Evolutionary conservation across 108 stramenopile species (phyloP).

Genomic region (Cafeteria roenbergensis): DNA sequence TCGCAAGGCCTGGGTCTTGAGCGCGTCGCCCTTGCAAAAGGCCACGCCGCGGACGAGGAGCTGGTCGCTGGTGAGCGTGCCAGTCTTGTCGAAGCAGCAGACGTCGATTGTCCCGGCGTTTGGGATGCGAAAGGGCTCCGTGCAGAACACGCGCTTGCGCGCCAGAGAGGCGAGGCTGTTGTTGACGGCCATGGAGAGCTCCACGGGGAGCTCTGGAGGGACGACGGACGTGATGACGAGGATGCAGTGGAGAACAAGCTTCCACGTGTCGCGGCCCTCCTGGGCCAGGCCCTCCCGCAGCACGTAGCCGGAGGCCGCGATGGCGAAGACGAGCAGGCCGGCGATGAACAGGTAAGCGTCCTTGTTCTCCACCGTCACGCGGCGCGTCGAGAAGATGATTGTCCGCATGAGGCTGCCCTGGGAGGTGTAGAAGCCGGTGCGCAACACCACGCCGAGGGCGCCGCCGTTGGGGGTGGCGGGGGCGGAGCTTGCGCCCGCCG

Average conservation of each 20-base stretch:
- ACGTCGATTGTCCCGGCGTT: conserved; percentile 70
- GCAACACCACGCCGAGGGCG: conserved; percentile 62
- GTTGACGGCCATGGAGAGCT: conserved; percentile 80
- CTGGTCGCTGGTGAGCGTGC: conserved; percentile 83
- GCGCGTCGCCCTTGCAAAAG: not conserved
- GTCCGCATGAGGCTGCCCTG: conserved; percentile 83
- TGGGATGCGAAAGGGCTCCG: conserved; percentile 88
- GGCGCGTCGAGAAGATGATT: conserved; percentile 62
- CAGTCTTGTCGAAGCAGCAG: conserved; percentile 96
- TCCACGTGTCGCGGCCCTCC: conserved; percentile 54
- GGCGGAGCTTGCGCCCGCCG: not conserved
- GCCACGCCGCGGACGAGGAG: conserved; percentile 66
- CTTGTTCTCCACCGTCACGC: conserved; percentile 48
- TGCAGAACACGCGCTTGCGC: conserved; percentile 67
- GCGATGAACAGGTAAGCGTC: conserved; percentile 79
- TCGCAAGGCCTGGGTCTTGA: no score
- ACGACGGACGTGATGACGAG: conserved; percentile 89
- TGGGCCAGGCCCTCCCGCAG: conserved; percentile 63
- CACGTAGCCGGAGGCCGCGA: conserved; percentile 63
- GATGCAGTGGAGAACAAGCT: conserved; percentile 78
- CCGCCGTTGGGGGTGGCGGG: conserved; percentile 60
- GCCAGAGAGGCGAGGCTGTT: conserved; percentile 65
- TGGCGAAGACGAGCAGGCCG: conserved; percentile 66
- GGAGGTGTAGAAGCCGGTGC: conserved; percentile 81
- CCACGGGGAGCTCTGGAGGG: conserved; percentile 91